Percentiles rank a stretch among this genome's conserved stretches.
Evolutionary conservation across 73 alveolate species (phyloP).

Genomic region (Stentor roeselii): DNA sequence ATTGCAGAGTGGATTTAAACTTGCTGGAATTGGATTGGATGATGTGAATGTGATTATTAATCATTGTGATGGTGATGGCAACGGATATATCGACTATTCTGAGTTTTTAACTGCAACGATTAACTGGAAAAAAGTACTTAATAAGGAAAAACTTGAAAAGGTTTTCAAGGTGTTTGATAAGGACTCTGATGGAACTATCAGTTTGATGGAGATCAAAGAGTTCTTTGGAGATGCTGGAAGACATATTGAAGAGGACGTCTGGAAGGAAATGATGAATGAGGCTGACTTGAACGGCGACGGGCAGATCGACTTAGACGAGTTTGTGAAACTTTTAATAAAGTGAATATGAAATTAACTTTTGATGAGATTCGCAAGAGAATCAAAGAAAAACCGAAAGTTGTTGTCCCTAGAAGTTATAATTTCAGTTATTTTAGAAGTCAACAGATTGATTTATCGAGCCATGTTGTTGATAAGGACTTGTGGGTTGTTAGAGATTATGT

Average conservation of each 20-base stretch:
- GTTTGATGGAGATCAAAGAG: conserved; percentile 33
- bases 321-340: neutral
- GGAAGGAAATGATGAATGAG: conserved; percentile 68
- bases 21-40: neutral
- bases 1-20: conserved; percentile 33
- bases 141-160: conserved; percentile 36
- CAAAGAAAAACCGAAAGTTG: too few species aligned
- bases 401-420: too few species aligned
- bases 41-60: conserved; percentile 31
- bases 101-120: conserved; percentile 48
- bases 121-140: conserved; percentile 33
- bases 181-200: conserved; percentile 44
- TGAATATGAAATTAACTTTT: too few species aligned
- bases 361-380: too few species aligned
- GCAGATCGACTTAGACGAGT: conserved; percentile 23
- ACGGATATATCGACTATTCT: conserved; percentile 70
- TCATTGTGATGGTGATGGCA: conserved; percentile 45
- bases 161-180: conserved; percentile 54
- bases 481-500: neutral
- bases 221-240: conserved; percentile 32
- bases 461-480: neutral
- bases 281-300: conserved; percentile 30
- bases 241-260: conserved; percentile 41
- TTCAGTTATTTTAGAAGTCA: neutral
- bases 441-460: neutral